Evolutionary conservation across 306 rosid genomes (phyloP), one percentile per base, ranked within the genome.

Genomic region (Boehmeria nivea): DNA sequence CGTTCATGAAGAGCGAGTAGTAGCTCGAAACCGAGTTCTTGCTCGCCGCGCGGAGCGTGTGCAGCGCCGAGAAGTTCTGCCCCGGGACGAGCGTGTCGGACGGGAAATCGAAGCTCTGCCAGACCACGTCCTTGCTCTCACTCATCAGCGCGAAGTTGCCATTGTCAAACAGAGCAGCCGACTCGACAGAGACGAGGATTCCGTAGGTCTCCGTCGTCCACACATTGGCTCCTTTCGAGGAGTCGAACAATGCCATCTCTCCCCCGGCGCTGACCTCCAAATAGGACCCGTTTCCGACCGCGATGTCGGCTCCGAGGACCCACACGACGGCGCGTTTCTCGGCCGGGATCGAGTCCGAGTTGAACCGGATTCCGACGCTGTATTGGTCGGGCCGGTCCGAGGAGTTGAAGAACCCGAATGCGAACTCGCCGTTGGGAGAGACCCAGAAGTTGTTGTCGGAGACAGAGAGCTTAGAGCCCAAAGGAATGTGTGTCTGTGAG

Each of bases 61-160:
- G 55, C 18, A 22, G 18, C 40, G 50, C 69, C 54, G 81, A 57
- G 46, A 88, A 79, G 54, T 63, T 72, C 77, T 88, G 96, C 59
- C 87, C 85, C 3, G 96, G 94, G 63, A 88, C 81, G 49, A 88
- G 94, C 14, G 83, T 79, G 72, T 88, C 89, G 31, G 82, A 73
- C 17, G 96, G 96, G 58, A 50, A 54, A 62, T 64, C 69, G 51
- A 88, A 88, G 76, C 94, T 88, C 61, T 88, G 85, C 96, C 94
- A 88, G 27, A 76, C 62, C 33, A 75, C 43, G 51, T 66, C 66
- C 54, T 73, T 61, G 56, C 64, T 51, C 50, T 23, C 40, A 64
- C 68, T 88, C 34, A 81, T 27, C 15, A 88, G 72, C 63, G 81
- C 78, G 77, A 88, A 89, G 69, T 88, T 88, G 45, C 96, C 96